Conservation (phyloP, 2,329 filamentous ascomycete species). For the Neocatenulostroma microsporum region DNA sequence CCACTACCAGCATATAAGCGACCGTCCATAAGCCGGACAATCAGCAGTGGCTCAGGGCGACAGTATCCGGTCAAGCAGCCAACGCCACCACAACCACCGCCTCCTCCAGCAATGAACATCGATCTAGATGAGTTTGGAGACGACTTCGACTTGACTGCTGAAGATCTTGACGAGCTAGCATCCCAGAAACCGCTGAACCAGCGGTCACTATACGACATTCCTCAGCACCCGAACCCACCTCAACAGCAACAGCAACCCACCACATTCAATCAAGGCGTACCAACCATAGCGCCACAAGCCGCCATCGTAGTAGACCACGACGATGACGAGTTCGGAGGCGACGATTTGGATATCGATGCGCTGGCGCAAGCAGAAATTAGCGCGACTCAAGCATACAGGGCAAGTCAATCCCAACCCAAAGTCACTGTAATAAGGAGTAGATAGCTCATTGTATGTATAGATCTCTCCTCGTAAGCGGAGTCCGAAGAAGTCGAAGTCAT, state of each 20-base stretch:
- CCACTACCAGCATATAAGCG: slow-evolving; percentile 27
- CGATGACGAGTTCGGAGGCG: slow-evolving; percentile 67
- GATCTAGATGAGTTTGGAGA: slow-evolving; percentile 39
- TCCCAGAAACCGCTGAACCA: slow-evolving; percentile 31
- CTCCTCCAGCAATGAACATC: slow-evolving; percentile 4
- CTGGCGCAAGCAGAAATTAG: slow-evolving; percentile 59
- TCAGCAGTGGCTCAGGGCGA: slow-evolving; percentile 11
- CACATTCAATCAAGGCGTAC: too few species aligned
- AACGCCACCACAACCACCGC: slow-evolving; percentile 8
- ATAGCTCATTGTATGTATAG: slow-evolving; percentile 30
- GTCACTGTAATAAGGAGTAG: slow-evolving; percentile 15
- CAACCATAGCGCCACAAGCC: not conserved
- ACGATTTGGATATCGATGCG: slow-evolving; percentile 63
- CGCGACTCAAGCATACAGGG: slow-evolving; percentile 58
- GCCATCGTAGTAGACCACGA: slow-evolving; percentile 16
- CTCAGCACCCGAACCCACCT: slow-evolving; percentile 23
- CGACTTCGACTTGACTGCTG: slow-evolving; percentile 45
- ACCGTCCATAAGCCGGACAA: slow-evolving; percentile 22
- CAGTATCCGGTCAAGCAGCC: slow-evolving; percentile 11
- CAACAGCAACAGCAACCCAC: too few species aligned
- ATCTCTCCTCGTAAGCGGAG: slow-evolving; percentile 17
- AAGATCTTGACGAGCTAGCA: slow-evolving; percentile 51
- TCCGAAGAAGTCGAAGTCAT: slow-evolving; percentile 10
- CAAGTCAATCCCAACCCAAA: slow-evolving; percentile 25
- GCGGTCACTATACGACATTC: slow-evolving; percentile 41